These are phyloP conservation scores for Elsinoe necatrix DNA, from an alignment of 2,329 filamentous ascomycete species.

Conservation along the genomic window DNA sequence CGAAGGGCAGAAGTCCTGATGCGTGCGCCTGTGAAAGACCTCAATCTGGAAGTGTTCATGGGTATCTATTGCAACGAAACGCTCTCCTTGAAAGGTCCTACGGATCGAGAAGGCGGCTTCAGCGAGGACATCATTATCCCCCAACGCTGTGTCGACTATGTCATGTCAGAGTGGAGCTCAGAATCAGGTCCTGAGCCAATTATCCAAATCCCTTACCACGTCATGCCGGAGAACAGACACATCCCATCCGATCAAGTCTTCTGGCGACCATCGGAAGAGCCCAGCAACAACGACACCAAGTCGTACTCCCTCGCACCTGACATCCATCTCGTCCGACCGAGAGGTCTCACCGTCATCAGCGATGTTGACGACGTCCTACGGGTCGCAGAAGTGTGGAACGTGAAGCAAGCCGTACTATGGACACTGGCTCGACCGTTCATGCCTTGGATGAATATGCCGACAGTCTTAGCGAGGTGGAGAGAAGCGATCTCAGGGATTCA, in stretches of 20 bases:
- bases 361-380: slow-evolving; percentile 25
- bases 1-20: not conserved
- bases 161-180: not conserved
- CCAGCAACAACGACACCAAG: not conserved
- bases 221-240: not conserved
- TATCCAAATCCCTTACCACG: too few relatives aligned
- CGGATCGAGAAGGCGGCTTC: slow-evolving; percentile 17
- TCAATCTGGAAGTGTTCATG: not conserved
- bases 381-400: slow-evolving; percentile 23
- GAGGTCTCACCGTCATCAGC: slow-evolving; percentile 22
- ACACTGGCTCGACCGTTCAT: slow-evolving; percentile 18
- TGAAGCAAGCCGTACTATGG: slow-evolving; percentile 19
- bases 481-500: slow-evolving; percentile 18
- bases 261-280: not conserved
- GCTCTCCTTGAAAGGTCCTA: not conserved
- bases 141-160: not conserved
- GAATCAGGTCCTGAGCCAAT: not conserved
- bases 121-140: slow-evolving; percentile 8
- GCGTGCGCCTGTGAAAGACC: slow-evolving; percentile 6
- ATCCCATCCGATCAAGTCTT: not conserved
- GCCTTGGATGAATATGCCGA: slow-evolving; percentile 22
- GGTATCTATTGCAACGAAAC: not conserved
- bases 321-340: slow-evolving; percentile 17
- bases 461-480: slow-evolving; percentile 17
- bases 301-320: not conserved